Evolutionary conservation across 371 early-diverging fungal species (phyloP).

Genomic region (Umbelopsis sp.): DNA sequence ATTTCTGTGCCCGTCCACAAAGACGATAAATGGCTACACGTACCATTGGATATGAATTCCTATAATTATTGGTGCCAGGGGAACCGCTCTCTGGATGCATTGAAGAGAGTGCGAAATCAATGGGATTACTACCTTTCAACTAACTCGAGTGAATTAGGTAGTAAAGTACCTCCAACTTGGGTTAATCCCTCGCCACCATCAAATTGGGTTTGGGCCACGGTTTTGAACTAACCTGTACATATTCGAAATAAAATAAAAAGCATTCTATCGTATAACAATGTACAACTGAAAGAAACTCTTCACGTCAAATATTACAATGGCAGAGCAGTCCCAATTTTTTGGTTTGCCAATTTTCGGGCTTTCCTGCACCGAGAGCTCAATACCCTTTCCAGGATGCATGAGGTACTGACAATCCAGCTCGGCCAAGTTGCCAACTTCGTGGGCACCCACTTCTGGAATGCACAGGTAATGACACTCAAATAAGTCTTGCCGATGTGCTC

Average conservation of each 20-base stretch:
- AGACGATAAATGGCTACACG: constrained; percentile 35
- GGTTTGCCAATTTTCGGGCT: not conserved
- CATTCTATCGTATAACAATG: too few species aligned
- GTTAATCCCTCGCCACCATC: constrained; percentile 47
- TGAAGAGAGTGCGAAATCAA: constrained; percentile 33
- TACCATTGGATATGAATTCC: constrained; percentile 27
- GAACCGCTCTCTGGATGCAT: constrained; percentile 29
- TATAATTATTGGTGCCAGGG: constrained; percentile 49
- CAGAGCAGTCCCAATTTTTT: constrained; percentile 1
- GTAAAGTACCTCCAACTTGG: constrained; percentile 43
- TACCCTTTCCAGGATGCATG: constrained; percentile 58
- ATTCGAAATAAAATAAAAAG: not conserved
- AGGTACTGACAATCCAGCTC: constrained; percentile 88
- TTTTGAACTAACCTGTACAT: not conserved
- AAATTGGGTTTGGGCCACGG: constrained; percentile 46
- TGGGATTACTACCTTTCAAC: constrained; percentile 44
- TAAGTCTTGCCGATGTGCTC: not conserved
- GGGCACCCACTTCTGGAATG: constrained; percentile 93
- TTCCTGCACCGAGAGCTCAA: not conserved
- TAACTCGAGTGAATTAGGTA: not conserved
- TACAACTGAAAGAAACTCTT: too few species aligned
- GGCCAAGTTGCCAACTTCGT: constrained; percentile 85
- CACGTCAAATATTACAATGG: not conserved
- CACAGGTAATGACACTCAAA: constrained; percentile 23
- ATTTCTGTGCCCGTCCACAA: constrained; percentile 23